Evolutionary conservation across 163 green algal genomes (phyloP).

Genomic region (Coccomyxa subellipsoidea): DNA sequence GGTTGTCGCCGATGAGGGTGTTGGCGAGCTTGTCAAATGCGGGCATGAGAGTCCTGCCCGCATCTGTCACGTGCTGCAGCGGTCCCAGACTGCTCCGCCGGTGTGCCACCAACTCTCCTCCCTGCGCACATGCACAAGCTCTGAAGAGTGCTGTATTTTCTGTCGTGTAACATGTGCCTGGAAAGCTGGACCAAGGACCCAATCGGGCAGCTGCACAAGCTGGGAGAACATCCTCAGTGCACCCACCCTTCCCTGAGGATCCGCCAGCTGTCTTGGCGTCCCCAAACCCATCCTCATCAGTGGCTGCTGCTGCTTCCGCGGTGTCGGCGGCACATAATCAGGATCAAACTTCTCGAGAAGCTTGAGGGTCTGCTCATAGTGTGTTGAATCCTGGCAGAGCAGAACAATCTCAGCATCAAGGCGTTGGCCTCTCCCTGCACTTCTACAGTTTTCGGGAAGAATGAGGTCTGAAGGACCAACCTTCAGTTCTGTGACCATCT

Average conservation of each 20-base stretch:
- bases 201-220: too few species aligned
- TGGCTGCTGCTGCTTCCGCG: not conserved
- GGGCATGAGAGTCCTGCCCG: conserved; percentile 14
- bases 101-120: not conserved
- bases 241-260: not conserved
- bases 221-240: not conserved
- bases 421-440: too few species aligned
- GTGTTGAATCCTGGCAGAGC: conserved; percentile 37
- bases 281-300: not conserved
- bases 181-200: too few species aligned
- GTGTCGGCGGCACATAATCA: conserved; percentile 27
- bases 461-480: too few species aligned
- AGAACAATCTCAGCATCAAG: not conserved
- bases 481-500: conserved; percentile 38
- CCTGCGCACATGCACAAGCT: not conserved
- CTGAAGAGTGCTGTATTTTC: too few species aligned
- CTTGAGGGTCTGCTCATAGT: conserved; percentile 41
- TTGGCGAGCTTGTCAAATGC: conserved; percentile 26
- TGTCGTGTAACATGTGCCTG: too few species aligned
- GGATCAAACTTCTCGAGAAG: conserved; percentile 54
- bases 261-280: not conserved
- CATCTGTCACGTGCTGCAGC: conserved; percentile 13
- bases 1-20: conserved; percentile 28
- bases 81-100: conserved; percentile 1
- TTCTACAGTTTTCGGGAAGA: too few species aligned